These are phyloP conservation scores for Vicia villosa DNA, from an alignment of 306 rosid species.

Conservation along the genomic window DNA sequence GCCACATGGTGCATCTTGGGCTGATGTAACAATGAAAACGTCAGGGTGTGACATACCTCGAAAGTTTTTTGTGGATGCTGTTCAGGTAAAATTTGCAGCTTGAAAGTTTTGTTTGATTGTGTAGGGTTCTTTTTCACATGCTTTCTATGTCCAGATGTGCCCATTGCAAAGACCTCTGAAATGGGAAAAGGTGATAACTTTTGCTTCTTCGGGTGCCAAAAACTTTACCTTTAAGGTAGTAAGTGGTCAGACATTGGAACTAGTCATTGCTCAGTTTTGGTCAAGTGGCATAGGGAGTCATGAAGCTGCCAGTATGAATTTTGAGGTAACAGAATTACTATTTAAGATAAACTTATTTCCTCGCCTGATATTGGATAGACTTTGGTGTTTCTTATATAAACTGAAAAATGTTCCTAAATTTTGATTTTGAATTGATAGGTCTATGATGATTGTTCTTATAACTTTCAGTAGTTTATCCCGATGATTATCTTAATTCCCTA, in stretches of 20 bases:
- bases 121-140: conserved; percentile 37
- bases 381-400: conserved; percentile 2
- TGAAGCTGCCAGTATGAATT: conserved; percentile 73
- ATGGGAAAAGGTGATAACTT: conserved; percentile 75
- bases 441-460: conserved; percentile 25
- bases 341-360: conserved; percentile 10
- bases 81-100: conserved; percentile 68
- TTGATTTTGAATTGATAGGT: conserved; percentile 5
- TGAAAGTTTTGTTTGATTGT: conserved; percentile 22
- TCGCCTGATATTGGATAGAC: conserved; percentile 24
- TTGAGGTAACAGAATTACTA: conserved; percentile 67
- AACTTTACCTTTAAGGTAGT: conserved; percentile 79
- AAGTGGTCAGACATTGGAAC: conserved; percentile 92
- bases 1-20: conserved; percentile 91
- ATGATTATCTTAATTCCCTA: conserved; percentile 13
- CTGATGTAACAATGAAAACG: conserved; percentile 80
- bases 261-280: conserved; percentile 92
- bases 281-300: conserved; percentile 92
- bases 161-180: conserved; percentile 82
- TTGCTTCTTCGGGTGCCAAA: conserved; percentile 79
- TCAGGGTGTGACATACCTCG: conserved; percentile 86
- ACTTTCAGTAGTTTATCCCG: conserved; percentile 12
- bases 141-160: conserved; percentile 64
- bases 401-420: conserved; percentile 9
- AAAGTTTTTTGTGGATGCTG: conserved; percentile 78